Base-by-base conservation (phyloP, 2,329 filamentous ascomycete species). In the Fusarium nurragi region DNA sequence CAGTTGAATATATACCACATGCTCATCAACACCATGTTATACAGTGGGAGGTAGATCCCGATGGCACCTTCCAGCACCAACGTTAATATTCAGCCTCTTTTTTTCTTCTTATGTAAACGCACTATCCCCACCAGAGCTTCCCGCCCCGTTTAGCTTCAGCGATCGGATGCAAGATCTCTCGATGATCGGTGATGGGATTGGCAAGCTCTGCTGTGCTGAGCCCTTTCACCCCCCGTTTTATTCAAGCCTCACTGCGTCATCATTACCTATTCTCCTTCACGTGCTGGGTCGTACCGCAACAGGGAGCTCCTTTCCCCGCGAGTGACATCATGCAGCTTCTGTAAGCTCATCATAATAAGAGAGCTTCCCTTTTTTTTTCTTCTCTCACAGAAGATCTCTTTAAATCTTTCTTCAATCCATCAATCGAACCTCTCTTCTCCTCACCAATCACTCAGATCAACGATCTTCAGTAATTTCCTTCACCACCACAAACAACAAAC, bases 281-380 rank as follows among this genome's bases (percentile, higher is more conserved):
- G 63, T 67, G 64, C 40, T 43, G 54, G 37, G 62, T 61, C 54
- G 61, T 56, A 41, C 60, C 58, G 64, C 60, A 52, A 51, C 55
- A 68, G 48, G 57, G 45, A 69, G 60, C 48, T 64, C 53, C 53
- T 28, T 62, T 59, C 58, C 69, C 66, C 64, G 47, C 68, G 51
- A 49, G 55, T 73, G 71, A 73, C 69, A 71, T 73, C 71, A 73
- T 73, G 49, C 44, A 49, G 59, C 44, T 44, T 53, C 53, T 51
- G 39, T 38, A 54, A 60, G 54, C 44, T 59, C 49, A 69, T 72
- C 65, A 72, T 61, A 37, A 50, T 68, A 59, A 59, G 55, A 58
- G 58, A 62, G 36, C 58, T 62, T 57, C 36, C 38, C 28, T 40
- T 46, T 37, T 41, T 36, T 40, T 40, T 47, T 43, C n/a, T 59